phyloP scores from a whole-genome alignment of 345 rosid species.

The Corchorus olitorius region DNA sequence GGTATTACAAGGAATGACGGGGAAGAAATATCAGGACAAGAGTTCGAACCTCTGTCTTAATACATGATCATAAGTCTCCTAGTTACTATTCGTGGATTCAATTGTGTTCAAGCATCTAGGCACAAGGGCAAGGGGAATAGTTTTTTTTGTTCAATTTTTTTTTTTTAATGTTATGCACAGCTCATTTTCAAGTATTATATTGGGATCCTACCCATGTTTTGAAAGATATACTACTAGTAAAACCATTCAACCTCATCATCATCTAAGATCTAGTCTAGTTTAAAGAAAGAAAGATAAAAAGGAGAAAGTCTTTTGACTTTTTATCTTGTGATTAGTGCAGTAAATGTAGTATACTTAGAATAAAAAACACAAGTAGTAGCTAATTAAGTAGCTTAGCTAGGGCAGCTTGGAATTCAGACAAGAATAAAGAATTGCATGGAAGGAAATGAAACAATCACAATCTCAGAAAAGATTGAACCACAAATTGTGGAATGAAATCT shows the following conservation, averaged over 20 bases:
- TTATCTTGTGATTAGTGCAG: constrained; percentile 2
- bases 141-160: background rate
- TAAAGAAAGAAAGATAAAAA: background rate
- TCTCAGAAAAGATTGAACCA: background rate
- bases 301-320: background rate
- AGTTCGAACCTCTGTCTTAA: no score
- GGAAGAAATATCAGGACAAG: no score
- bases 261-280: background rate
- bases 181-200: constrained; percentile 3
- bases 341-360: no score
- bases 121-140: background rate
- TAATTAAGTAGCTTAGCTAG: background rate
- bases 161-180: background rate
- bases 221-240: no score
- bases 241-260: no score
- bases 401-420: background rate
- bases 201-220: background rate
- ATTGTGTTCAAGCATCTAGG: background rate
- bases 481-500: constrained; percentile 18
- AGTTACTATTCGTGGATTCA: background rate
- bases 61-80: no score
- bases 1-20: no score
- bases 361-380: background rate
- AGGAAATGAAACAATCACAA: background rate
- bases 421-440: background rate